Evolutionary conservation across 73 alveolate genomes (phyloP), one percentile per base, ranked within the genome.

Genomic region (Symbiodinium natans): DNA sequence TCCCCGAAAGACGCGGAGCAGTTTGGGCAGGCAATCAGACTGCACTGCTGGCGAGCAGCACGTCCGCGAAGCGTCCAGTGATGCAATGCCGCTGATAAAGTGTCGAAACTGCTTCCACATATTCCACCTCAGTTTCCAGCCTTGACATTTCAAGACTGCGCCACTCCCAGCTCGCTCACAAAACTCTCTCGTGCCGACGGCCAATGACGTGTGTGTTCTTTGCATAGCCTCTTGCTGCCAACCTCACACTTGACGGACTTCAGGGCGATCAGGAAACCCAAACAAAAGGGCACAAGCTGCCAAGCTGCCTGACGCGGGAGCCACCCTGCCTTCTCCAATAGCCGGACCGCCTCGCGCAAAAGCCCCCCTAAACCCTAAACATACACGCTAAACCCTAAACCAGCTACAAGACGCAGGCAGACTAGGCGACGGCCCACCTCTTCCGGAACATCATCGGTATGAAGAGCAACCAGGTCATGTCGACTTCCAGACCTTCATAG

Each of bases 1-100:
- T n/a, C n/a, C n/a, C n/a, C n/a, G n/a, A n/a, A n/a, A n/a, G n/a
- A n/a, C n/a, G n/a, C n/a, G n/a, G 71, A 52, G 71, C 71, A 23
- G 71, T 29, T 52, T 52, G 71, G 23, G 71, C 71, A 23, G 23
- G 27, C 29, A 52, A 52, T 8, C 71, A 23, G 71, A n/a, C n/a
- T n/a, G 33, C 80, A 10, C 42, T 74, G 40, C 43, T 1, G 71
- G 75, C 97, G 27, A 73, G 97, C 40, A 41, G 52, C 97, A 90
- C 97, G 27, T 90, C 97, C 17, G 68, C 36, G 52, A 90, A 90
- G 74, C 97, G 97, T 3, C 97, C 97, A 42, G 77, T 85, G n/a
- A n/a, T 90, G 48, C 84, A 74, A 23, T 74, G 84, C 80, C 75
- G 46, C 63, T 68, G 38, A 23, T 90, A 90, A n/a, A 90, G 77